Conservation (phyloP, 1,284 basidiomycete genomes). For the Erythrobasidium hasegawianum region DNA sequence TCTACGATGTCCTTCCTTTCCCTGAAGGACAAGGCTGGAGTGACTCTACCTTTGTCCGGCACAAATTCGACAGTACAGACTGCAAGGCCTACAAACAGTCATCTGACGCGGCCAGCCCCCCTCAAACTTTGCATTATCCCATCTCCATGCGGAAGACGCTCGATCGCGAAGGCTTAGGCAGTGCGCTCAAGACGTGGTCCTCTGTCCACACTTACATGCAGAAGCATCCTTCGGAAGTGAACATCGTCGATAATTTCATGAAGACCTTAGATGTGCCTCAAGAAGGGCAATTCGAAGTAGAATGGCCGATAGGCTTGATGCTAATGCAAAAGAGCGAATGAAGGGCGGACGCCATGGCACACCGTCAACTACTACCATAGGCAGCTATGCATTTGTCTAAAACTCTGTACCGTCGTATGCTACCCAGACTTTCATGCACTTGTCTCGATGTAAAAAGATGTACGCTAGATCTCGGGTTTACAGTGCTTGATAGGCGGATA, state of each 20-base stretch:
- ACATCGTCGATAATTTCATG: constrained; percentile 24
- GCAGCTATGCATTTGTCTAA: too few species aligned
- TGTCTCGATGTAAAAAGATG: too few species aligned
- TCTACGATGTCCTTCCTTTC: constrained; percentile 22
- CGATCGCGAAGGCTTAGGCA: constrained; percentile 62
- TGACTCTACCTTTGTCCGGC: not conserved
- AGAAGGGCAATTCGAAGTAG: constrained; percentile 9
- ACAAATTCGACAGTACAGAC: constrained; percentile 24
- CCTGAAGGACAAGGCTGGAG: constrained; percentile 11
- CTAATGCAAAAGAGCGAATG: not conserved
- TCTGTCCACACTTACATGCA: constrained; percentile 68
- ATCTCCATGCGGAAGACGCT: constrained; percentile 59
- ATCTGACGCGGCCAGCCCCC: constrained; percentile 3
- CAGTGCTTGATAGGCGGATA: too few species aligned
- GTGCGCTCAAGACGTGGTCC: constrained; percentile 69
- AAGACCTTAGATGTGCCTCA: not conserved
- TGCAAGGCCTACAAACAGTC: constrained; percentile 1
- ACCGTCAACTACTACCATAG: too few species aligned
- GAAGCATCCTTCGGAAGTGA: constrained; percentile 17
- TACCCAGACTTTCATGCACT: too few species aligned
- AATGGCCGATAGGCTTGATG: constrained; percentile 23
- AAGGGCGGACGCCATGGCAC: too few species aligned
- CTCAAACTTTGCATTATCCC: constrained; percentile 44
- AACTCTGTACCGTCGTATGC: too few species aligned
- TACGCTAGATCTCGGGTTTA: too few species aligned